phyloP scores from a whole-genome alignment of 768 basidiomycete species.

The Hydnomerulius pinastri region DNA sequence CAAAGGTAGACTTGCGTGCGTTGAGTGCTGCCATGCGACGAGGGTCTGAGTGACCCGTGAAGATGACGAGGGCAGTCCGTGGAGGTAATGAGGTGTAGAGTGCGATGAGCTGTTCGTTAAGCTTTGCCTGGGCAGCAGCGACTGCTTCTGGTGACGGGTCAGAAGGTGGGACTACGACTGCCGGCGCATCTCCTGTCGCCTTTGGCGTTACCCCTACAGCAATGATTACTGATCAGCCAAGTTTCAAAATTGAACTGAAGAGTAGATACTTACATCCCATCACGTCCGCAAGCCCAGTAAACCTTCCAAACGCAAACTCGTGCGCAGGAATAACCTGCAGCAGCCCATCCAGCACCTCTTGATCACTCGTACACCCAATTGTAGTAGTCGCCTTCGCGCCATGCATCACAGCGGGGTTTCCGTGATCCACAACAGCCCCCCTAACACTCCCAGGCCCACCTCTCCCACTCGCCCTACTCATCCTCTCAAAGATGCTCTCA shows the following conservation, averaged over 20 bases:
- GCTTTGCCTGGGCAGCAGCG: constrained; percentile 40
- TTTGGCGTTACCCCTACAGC: constrained; percentile 64
- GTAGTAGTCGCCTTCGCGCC: constrained; percentile 80
- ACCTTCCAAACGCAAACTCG: constrained; percentile 81
- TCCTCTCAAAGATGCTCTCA: constrained; percentile 88
- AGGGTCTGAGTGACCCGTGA: constrained; percentile 90
- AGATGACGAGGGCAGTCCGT: constrained; percentile 79
- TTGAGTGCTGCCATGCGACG: constrained; percentile 75
- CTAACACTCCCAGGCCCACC: constrained; percentile 46
- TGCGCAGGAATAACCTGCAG: constrained; percentile 60
- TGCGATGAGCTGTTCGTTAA: constrained; percentile 61
- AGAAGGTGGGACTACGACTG: constrained; percentile 23
- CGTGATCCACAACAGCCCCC: constrained; percentile 81
- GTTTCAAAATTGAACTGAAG: not conserved
- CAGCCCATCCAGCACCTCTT: constrained; percentile 74
- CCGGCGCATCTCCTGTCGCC: constrained; percentile 37
- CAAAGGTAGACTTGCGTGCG: constrained; percentile 71
- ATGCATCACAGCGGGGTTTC: constrained; percentile 82
- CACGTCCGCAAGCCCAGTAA: constrained; percentile 78
- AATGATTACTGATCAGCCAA: not conserved
- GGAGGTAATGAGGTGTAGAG: constrained; percentile 73
- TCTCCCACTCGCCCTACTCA: constrained; percentile 54
- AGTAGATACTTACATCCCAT: constrained; percentile 68
- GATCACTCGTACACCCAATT: constrained; percentile 74
- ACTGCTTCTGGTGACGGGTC: constrained; percentile 39